Conservation (phyloP, 129 eudicot species). For the Tagetes patula region DNA sequence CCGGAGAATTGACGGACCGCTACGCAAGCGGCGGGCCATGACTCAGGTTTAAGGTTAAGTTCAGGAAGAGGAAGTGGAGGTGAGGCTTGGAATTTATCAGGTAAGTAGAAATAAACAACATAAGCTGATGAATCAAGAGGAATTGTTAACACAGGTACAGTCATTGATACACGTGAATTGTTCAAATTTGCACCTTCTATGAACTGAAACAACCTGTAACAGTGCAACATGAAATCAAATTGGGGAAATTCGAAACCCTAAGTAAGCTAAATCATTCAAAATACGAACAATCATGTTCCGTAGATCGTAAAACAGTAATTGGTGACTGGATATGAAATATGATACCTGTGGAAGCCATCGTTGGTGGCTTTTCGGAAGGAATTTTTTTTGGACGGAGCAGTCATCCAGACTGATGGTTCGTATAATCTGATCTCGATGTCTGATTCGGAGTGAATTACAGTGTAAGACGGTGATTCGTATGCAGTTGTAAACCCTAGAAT, state of each 20-base stretch:
- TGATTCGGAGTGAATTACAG: slow-evolving; percentile 68
- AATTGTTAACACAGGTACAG: slow-evolving; percentile 74
- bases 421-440: slow-evolving; percentile 74
- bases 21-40: slow-evolving; percentile 61
- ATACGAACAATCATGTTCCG: neutral
- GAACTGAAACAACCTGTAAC: slow-evolving; percentile 70
- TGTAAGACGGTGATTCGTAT: slow-evolving; percentile 65
- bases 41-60: slow-evolving; percentile 60
- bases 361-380: slow-evolving; percentile 68
- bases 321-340: neutral
- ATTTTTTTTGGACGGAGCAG: slow-evolving; percentile 53
- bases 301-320: neutral
- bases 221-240: neutral
- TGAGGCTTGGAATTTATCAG: slow-evolving; percentile 56
- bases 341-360: slow-evolving; percentile 68
- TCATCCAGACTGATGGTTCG: slow-evolving; percentile 64
- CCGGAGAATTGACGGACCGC: slow-evolving; percentile 87
- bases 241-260: neutral
- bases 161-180: slow-evolving; percentile 71
- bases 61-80: slow-evolving; percentile 95
- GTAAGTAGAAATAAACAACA: slow-evolving; percentile 60
- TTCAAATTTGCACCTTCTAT: slow-evolving; percentile 89
- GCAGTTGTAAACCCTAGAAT: slow-evolving; percentile 24
- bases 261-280: neutral
- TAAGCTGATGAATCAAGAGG: slow-evolving; percentile 78